Evolutionary conservation across 768 basidiomycete genomes (phyloP).

Genomic region (Kwoniella sp.): DNA sequence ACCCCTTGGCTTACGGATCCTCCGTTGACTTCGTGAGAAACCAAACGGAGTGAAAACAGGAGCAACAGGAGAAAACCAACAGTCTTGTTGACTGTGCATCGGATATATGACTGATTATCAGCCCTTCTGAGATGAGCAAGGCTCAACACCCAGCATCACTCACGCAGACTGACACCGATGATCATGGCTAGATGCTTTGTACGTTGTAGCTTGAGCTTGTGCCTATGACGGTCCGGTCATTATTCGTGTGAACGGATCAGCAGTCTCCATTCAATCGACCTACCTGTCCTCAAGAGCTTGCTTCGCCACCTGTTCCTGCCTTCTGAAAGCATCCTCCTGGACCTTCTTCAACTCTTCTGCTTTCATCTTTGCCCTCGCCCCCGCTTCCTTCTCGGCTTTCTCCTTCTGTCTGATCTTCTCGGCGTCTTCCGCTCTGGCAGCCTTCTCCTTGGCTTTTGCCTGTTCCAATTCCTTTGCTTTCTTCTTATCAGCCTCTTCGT

Average conservation of each 20-base stretch:
- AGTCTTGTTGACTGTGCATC: constrained; percentile 27
- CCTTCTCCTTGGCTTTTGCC: constrained; percentile 19
- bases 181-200: constrained; percentile 43
- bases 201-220: constrained; percentile 39
- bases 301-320: constrained; percentile 4
- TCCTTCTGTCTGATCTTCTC: constrained; percentile 18
- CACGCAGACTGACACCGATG: constrained; percentile 42
- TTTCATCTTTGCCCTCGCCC: constrained; percentile 18
- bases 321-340: constrained; percentile 21
- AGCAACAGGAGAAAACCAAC: constrained; percentile 38
- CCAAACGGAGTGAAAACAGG: constrained; percentile 35
- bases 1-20: too few species aligned
- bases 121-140: background rate
- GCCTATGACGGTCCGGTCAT: constrained; percentile 10
- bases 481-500: background rate
- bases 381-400: constrained; percentile 14
- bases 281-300: constrained; percentile 26
- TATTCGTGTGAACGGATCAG: background rate
- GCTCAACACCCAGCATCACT: constrained; percentile 3
- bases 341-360: constrained; percentile 15
- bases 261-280: background rate
- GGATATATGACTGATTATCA: background rate
- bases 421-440: constrained; percentile 23
- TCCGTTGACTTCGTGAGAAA: constrained; percentile 40
- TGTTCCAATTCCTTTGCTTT: constrained; percentile 7